Base-by-base conservation (phyloP, 805 yeast genomes). In the Brettanomyces anomalus region DNA sequence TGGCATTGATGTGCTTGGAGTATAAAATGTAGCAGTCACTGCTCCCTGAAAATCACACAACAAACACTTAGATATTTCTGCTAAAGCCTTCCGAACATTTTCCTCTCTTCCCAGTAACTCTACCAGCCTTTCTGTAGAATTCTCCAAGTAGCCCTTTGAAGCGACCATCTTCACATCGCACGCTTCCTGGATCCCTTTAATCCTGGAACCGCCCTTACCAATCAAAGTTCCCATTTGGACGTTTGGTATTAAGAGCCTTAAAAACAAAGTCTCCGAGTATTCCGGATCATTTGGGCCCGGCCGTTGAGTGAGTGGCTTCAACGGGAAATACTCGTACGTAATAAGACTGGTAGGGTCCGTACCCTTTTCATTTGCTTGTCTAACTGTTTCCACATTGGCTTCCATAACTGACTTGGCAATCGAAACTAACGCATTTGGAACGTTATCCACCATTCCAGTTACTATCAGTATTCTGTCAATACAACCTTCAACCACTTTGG, bases 221-320 rank as follows among this genome's bases (percentile, higher is more conserved):
- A 88, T 87, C 37, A 88, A 74, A 7, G 94, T 79, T 33, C 96
- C 95, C 77, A 87, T 79, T 59, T 86, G 95, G 41, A 80, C 72
- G 61, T 87, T 86, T 34, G 96, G 87, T 46, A 87, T 71, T 48
- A 88, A 67, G 37, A 88, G 67, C 56, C 96, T 73, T 53, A 87
- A 61, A 31, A 76, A 68, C 31, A 80, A 67, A 37, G 73, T 68
- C 10, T 76, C 75, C 24, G 71, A 71, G 37, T 72, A 65, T 19
- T 76, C 71, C 40, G 74, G 69, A 21, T 76, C 78, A 36, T 71
- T 72, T 26, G 72, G 65, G 20, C 70, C 60, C 5, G 78, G 73
- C 40, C 76, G 65, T 42, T 72, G 68, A 56, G 76, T 67, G 55
- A 79, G 66, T 54, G 79, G 73, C 58, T 76, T 77, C 51, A 75